phyloP scores from a whole-genome alignment of 305 asterid species.

The Plantago rigida region DNA sequence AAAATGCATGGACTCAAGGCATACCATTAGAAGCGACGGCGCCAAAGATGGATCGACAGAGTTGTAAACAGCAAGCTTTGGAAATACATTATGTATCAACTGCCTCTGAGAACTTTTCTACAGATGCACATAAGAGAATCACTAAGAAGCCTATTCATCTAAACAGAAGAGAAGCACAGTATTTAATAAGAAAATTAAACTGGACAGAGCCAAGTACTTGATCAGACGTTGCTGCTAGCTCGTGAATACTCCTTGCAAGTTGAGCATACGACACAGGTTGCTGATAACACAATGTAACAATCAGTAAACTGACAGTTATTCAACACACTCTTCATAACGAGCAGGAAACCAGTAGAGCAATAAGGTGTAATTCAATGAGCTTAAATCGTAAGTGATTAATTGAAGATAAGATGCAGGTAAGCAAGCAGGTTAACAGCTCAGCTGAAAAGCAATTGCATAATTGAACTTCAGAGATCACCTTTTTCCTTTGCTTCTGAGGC shows the following conservation, averaged over 20 bases:
- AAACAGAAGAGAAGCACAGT: conserved; percentile 19
- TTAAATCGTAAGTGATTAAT: background rate
- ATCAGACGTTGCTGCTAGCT: conserved; percentile 92
- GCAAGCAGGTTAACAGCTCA: no score
- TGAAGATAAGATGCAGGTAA: no score
- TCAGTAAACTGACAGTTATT: background rate
- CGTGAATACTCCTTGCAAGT: conserved; percentile 97
- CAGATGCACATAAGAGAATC: conserved; percentile 23
- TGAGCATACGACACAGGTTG: conserved; percentile 98
- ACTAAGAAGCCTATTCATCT: conserved; percentile 2
- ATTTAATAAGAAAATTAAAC: conserved; percentile 15
- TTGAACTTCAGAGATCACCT: conserved; percentile 32
- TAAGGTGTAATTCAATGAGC: no score
- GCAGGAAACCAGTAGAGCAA: no score
- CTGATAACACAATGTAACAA: background rate
- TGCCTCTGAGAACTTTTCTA: conserved; percentile 96
- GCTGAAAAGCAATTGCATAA: background rate
- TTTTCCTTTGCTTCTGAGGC: conserved; percentile 78
- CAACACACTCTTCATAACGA: no score
- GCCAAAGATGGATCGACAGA: conserved; percentile 98
- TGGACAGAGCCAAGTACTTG: conserved; percentile 43
- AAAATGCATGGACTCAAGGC: conserved; percentile 19
- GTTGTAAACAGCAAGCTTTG: conserved; percentile 96
- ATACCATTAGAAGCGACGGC: conserved; percentile 95
- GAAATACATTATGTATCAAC: conserved; percentile 86